Conservation (phyloP, 306 rosid species). For the Herpetospermum pedunculosum region DNA sequence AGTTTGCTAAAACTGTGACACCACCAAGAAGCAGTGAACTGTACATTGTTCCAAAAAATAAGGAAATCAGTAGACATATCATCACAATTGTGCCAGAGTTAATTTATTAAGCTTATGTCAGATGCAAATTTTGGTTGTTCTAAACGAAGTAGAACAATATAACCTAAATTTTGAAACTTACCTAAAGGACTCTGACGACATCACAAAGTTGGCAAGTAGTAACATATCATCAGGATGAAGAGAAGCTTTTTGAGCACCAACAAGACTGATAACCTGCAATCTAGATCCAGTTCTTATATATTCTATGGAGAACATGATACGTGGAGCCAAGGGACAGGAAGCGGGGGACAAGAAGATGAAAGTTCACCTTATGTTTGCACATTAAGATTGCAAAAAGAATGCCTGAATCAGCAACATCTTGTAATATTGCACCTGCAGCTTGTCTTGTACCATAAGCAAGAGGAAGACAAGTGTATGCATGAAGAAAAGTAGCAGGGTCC, state of each 20-base stretch:
- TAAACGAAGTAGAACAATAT: not conserved
- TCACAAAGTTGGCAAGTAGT: conserved; percentile 67
- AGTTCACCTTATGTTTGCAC: conserved; percentile 80
- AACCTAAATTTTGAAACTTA: conserved; percentile 26
- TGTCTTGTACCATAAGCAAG: conserved; percentile 86
- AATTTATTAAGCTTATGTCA: not conserved
- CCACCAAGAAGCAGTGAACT: not conserved
- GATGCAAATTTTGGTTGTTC: not conserved
- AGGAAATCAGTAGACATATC: not conserved
- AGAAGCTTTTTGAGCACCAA: conserved; percentile 93
- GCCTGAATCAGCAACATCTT: conserved; percentile 87
- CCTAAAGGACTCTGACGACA: conserved; percentile 94
- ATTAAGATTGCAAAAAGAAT: conserved; percentile 84
- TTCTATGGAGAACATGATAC: conserved; percentile 1
- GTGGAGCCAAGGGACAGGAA: not conserved
- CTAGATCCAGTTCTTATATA: conserved; percentile 24
- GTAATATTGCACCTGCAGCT: conserved; percentile 91
- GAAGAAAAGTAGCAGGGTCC: conserved; percentile 95
- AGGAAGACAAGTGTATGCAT: conserved; percentile 91
- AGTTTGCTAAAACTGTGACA: not conserved
- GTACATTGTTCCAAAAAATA: not conserved
- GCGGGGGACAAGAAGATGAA: conserved; percentile 10
- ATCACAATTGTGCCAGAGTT: not conserved
- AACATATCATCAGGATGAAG: conserved; percentile 95
- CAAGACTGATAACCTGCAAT: conserved; percentile 81